These are phyloP conservation scores for Ceratocystis harringtonii DNA, from an alignment of 2,329 filamentous ascomycete genomes.

Conservation along the genomic window DNA sequence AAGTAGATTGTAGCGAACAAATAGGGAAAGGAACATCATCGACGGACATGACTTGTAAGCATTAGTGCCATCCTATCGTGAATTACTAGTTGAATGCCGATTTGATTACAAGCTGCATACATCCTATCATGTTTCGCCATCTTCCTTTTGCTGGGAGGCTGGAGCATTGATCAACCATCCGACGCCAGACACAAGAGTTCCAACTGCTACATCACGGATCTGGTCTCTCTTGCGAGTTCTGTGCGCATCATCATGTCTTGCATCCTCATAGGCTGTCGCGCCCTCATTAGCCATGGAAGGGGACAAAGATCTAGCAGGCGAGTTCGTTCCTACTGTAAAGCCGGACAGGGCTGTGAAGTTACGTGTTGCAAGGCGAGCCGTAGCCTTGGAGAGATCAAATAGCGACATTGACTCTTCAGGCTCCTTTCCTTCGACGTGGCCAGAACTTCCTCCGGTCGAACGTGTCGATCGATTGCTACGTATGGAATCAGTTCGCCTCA, in stretches of 20 bases:
- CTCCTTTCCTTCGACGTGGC: conserved; percentile 19
- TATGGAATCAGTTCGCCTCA: conserved; percentile 9
- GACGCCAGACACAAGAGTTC: conserved; percentile 50
- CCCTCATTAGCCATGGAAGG: conserved; percentile 21
- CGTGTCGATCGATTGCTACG: background rate
- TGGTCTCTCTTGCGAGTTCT: conserved; percentile 52
- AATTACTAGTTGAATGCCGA: background rate
- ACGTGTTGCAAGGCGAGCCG: conserved; percentile 41
- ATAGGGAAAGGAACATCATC: no score
- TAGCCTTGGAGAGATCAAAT: conserved; percentile 48
- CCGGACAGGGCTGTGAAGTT: conserved; percentile 43
- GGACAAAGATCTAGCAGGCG: conserved; percentile 23
- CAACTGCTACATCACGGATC: conserved; percentile 49
- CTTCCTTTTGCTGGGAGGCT: conserved; percentile 4
- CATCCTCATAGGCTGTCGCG: background rate
- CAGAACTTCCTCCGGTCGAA: background rate
- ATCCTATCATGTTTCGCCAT: background rate
- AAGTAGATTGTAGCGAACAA: no score
- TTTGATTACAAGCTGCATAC: background rate
- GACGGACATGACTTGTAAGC: no score
- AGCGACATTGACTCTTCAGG: conserved; percentile 50
- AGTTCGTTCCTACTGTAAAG: conserved; percentile 22
- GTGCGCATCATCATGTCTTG: conserved; percentile 20
- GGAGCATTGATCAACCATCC: conserved; percentile 42
- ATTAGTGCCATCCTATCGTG: background rate